These are phyloP conservation scores for Thielaviopsis euricoi DNA, from an alignment of 2,329 filamentous ascomycete genomes.

Conservation along the genomic window DNA sequence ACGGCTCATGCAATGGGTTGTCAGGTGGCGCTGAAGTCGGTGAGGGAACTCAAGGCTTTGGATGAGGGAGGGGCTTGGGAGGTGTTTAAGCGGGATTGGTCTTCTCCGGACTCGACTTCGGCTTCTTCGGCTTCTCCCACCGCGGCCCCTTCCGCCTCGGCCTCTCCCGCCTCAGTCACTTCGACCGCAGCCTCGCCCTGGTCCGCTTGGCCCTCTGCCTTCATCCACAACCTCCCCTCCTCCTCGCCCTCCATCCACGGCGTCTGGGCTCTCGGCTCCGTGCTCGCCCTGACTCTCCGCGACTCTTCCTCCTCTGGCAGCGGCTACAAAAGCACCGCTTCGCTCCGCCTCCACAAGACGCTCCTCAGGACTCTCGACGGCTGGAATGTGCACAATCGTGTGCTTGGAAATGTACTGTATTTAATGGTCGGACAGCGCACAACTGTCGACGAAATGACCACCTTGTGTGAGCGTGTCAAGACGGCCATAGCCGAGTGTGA, in stretches of 20 bases:
- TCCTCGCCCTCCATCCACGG: constrained; percentile 33
- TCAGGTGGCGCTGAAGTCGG: constrained; percentile 53
- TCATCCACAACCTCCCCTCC: constrained; percentile 42
- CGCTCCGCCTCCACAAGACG: constrained; percentile 24
- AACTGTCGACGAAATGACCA: constrained; percentile 14
- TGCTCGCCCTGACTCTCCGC: constrained; percentile 46
- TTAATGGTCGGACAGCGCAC: constrained; percentile 38
- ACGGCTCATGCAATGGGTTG: constrained; percentile 73
- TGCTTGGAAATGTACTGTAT: constrained; percentile 42
- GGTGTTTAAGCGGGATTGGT: constrained; percentile 32
- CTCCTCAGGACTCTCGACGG: constrained; percentile 14
- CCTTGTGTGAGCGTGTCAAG: not conserved
- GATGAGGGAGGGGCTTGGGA: constrained; percentile 40
- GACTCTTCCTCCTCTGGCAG: constrained; percentile 20
- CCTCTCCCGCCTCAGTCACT: too few relatives aligned
- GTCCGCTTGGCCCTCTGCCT: constrained; percentile 52
- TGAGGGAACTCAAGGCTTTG: constrained; percentile 43
- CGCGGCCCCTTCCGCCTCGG: too few relatives aligned
- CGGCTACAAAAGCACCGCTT: constrained; percentile 32
- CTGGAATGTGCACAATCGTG: constrained; percentile 37
- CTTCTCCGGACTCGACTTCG: constrained; percentile 12
- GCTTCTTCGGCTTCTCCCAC: too few relatives aligned
- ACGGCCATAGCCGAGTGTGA: not conserved
- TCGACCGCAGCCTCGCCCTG: constrained; percentile 28
- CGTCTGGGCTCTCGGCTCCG: constrained; percentile 58